A percentile compares a stretch with the other conserved stretches of the same genome.
Evolutionary conservation across 192 early-diverging fungal species (phyloP).

Genomic region (Radiomyces spectabilis): DNA sequence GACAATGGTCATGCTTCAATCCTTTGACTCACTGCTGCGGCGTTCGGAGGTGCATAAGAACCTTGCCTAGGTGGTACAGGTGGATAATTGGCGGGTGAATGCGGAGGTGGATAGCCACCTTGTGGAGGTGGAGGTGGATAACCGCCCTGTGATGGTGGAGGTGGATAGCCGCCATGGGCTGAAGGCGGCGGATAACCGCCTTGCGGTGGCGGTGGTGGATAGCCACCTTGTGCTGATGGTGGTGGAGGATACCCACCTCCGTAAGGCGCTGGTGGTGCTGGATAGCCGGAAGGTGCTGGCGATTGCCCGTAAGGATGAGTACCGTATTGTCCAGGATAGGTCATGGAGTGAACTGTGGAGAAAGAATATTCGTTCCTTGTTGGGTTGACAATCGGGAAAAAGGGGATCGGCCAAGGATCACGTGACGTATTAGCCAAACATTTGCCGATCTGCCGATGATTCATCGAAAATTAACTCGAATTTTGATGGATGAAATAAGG

Average conservation of each 20-base stretch:
- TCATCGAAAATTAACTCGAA: too few relatives aligned
- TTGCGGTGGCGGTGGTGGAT: not conserved
- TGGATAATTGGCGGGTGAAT: too few relatives aligned
- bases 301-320: slow-evolving; percentile 14
- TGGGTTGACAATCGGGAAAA: not conserved
- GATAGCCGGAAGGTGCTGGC: too few relatives aligned
- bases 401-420: too few relatives aligned
- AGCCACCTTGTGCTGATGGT: not conserved
- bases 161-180: not conserved
- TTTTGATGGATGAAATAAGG: too few relatives aligned
- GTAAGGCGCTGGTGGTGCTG: not conserved
- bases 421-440: too few relatives aligned
- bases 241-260: not conserved
- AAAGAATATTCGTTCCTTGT: not conserved
- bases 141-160: not conserved
- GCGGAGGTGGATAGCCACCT: slow-evolving; percentile 5
- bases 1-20: not conserved
- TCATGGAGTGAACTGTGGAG: not conserved
- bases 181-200: not conserved
- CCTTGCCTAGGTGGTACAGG: not conserved
- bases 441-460: too few relatives aligned
- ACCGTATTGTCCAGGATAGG: slow-evolving; percentile 21
- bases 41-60: slow-evolving; percentile 8
- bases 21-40: not conserved
- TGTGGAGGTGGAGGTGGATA: not conserved